These are phyloP conservation scores for Gymnopus androsaceus DNA, from an alignment of 1,284 basidiomycete genomes.

Conservation along the genomic window DNA sequence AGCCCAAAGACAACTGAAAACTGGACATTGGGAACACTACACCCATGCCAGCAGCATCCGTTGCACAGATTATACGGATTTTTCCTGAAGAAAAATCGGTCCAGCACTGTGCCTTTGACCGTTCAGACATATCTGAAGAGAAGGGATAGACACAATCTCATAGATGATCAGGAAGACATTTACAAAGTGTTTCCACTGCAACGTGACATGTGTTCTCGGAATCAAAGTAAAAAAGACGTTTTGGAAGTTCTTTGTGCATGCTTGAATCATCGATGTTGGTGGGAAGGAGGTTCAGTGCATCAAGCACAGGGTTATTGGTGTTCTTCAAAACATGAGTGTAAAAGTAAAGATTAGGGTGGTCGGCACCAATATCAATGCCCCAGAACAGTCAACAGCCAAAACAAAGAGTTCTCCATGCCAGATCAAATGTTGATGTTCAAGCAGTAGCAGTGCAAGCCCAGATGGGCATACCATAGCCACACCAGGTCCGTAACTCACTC, in stretches of 20 bases:
- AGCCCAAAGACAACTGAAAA: constrained; percentile 15
- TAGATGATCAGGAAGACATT: constrained; percentile 18
- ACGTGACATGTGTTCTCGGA: not conserved
- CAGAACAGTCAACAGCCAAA: too few species aligned
- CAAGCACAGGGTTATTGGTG: constrained; percentile 2
- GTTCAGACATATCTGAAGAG: constrained; percentile 16
- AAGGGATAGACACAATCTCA: constrained; percentile 12
- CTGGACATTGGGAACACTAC: constrained; percentile 21
- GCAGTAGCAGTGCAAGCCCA: not conserved
- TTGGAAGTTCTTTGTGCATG: not conserved
- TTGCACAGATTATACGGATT: constrained; percentile 17
- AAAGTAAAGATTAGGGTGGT: not conserved
- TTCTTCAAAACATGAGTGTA: constrained; percentile 2
- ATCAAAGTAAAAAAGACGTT: constrained; percentile 4
- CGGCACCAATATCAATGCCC: too few species aligned
- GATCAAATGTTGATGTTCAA: not conserved
- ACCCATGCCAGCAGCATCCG: constrained; percentile 26
- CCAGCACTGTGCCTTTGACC: constrained; percentile 12
- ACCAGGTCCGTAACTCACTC: not conserved
- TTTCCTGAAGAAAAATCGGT: constrained; percentile 12
- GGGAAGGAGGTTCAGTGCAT: constrained; percentile 6
- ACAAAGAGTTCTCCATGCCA: not conserved
- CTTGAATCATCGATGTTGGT: not conserved
- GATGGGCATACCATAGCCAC: constrained; percentile 1
- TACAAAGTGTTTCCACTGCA: constrained; percentile 14